Conservation (phyloP, 2,329 filamentous ascomycete genomes). For the Calonectria hawksworthii region DNA sequence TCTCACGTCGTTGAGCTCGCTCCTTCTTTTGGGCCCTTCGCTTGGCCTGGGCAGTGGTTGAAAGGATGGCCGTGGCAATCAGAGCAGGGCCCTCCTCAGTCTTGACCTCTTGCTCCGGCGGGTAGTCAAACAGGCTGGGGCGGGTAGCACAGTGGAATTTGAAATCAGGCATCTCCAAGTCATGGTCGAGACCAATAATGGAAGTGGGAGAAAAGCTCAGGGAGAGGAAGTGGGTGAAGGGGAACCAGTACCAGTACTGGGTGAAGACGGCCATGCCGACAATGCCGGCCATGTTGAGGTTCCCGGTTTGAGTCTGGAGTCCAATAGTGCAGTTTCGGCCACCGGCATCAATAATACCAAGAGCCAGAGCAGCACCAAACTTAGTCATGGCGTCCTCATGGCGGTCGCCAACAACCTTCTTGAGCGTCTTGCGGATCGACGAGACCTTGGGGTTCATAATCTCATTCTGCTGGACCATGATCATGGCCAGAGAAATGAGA, state of each 20-base stretch:
- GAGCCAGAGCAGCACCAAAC: constrained; percentile 92
- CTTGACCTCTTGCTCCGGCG: constrained; percentile 96
- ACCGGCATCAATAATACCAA: constrained; percentile 98
- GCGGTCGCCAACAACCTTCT: constrained; percentile 93
- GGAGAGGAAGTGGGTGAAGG: constrained; percentile 96
- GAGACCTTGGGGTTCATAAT: constrained; percentile 98
- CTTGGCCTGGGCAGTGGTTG: constrained; percentile 97
- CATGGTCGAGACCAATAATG: constrained; percentile 93
- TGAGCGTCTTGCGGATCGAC: constrained; percentile 90
- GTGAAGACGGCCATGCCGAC: constrained; percentile 99
- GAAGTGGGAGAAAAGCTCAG: constrained; percentile 97
- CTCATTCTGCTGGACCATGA: constrained; percentile 99
- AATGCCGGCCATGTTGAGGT: constrained; percentile 98
- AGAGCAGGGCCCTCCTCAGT: constrained; percentile 92
- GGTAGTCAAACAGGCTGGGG: constrained; percentile 97
- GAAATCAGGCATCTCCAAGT: constrained; percentile 93
- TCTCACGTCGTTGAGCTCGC: constrained; percentile 87
- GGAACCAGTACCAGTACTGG: constrained; percentile 99
- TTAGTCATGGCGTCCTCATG: constrained; percentile 99
- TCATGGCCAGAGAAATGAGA: constrained; percentile 95
- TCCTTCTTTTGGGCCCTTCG: constrained; percentile 95
- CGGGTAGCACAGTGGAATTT: constrained; percentile 96
- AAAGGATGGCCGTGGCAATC: constrained; percentile 95
- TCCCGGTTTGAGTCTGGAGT: constrained; percentile 96
- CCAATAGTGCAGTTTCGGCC: constrained; percentile 99